Conservation (phyloP, 352 stramenopile species). For the Globisporangium cystogenes region DNA sequence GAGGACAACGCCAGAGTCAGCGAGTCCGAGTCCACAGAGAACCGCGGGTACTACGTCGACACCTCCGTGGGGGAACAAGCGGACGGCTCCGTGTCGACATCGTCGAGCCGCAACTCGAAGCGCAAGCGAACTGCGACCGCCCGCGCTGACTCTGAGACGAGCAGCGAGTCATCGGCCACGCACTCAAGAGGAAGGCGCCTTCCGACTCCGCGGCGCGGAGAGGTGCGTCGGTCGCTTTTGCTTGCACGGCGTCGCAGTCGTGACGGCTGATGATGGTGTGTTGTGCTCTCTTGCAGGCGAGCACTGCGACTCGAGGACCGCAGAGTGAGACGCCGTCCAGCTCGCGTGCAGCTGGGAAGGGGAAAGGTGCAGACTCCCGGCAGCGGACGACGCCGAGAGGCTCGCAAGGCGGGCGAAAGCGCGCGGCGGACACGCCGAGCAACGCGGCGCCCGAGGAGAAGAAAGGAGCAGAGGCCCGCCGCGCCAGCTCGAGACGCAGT, state of each 20-base stretch:
- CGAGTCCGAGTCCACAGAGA: neutral
- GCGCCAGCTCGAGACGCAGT: neutral
- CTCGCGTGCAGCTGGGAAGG: constrained; percentile 4
- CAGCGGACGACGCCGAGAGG: constrained; percentile 2
- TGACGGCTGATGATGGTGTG: neutral
- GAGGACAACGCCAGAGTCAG: neutral
- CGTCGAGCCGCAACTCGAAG: constrained; percentile 15
- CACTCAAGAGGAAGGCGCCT: neutral
- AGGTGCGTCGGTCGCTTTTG: neutral
- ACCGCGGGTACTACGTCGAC: neutral
- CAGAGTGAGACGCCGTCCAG: constrained; percentile 6
- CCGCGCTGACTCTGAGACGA: constrained; percentile 8
- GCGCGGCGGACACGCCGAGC: constrained; percentile 1
- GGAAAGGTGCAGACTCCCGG: constrained; percentile 3
- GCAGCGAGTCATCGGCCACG: constrained; percentile 7
- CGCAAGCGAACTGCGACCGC: constrained; percentile 19
- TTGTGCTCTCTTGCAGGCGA: neutral
- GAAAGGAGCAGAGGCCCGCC: neutral
- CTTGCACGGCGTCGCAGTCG: neutral
- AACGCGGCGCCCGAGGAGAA: neutral
- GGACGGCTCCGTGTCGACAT: neutral
- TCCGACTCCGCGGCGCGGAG: neutral
- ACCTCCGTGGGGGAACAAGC: neutral
- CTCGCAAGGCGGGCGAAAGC: constrained; percentile 2
- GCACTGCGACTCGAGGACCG: neutral